Base-by-base conservation (phyloP, 1,284 basidiomycete species). In the Puccinia coronata region DNA sequence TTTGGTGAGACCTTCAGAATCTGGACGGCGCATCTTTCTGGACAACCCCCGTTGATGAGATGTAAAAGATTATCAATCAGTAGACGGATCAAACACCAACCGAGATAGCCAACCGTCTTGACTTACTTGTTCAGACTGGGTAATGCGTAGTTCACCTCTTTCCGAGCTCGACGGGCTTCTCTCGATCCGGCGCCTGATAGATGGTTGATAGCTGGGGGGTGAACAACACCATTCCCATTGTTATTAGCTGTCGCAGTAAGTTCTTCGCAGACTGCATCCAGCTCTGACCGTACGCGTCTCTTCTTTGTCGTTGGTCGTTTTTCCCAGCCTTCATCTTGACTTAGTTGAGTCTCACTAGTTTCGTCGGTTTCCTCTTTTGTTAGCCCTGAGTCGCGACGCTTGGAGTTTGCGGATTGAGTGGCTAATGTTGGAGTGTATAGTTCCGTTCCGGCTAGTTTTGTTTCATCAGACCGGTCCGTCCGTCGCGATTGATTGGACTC, bases 41-140 rank as follows among this genome's bases (percentile, higher is more conserved):
- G 16, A 47, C 8, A 47, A 47, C 43, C 8, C 8, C 43, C 8
- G 16, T 47, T 47, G 43, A 47, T 47, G 43, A 47, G 43, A 16
- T 47, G 43, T 47, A 16, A 16, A 47, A 47, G 16, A 47, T 47
- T 8, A 47, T 47, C 43, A 8, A 47, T 47, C 8, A 47, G 43
- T 47, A 47, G 16, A 16, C 43, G 43, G 8, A 47, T 47, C 43
- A 47, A 47, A n/a, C n/a, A n/a, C n/a, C 16, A 47, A 47, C 43
- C 43, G 16, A 47, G 43, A 47, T 8, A 47, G 16, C 16, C 9
- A 47, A 8, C 43, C 43, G 43, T 47, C 43, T 47, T 25, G 55
- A 57, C 73, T 63, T 2, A 76, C 73, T 76, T 76, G 36, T 76
- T 76, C 18, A 76, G 31, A 41, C 73, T 76, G 25, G 73, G 73